Conservation (phyloP, 768 basidiomycete genomes). For the Hemileccinum rubropunctum region DNA sequence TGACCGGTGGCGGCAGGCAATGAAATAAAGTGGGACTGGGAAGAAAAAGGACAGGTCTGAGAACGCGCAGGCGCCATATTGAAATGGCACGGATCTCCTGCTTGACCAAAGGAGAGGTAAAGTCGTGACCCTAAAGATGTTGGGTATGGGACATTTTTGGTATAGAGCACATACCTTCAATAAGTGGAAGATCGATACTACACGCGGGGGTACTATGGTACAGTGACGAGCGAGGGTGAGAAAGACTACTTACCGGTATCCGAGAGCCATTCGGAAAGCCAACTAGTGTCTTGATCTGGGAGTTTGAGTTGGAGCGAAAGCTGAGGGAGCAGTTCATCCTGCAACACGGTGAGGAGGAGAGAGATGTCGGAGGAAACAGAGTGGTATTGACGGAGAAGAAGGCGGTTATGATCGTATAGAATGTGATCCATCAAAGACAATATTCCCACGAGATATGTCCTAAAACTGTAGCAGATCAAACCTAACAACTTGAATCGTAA, state of each 20-base stretch:
- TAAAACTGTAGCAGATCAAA: too few species aligned
- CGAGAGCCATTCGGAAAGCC: constrained; percentile 60
- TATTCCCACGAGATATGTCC: background rate
- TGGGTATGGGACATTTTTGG: background rate
- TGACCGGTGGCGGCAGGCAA: constrained; percentile 51
- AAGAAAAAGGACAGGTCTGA: constrained; percentile 38
- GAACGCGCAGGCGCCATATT: constrained; percentile 48
- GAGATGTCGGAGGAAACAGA: constrained; percentile 45
- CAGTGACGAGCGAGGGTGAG: background rate
- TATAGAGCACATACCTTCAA: constrained; percentile 47
- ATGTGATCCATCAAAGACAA: constrained; percentile 32
- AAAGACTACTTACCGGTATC: constrained; percentile 54
- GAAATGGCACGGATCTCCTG: constrained; percentile 55
- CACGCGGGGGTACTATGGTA: background rate
- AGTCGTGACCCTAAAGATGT: constrained; percentile 57
- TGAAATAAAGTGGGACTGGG: constrained; percentile 36
- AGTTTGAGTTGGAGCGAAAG: constrained; percentile 58
- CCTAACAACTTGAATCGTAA: too few species aligned
- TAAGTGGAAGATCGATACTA: constrained; percentile 59
- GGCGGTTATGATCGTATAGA: constrained; percentile 45
- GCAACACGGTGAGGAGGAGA: constrained; percentile 49
- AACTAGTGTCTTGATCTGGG: constrained; percentile 42
- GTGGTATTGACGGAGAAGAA: constrained; percentile 49
- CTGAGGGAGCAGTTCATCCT: constrained; percentile 57
- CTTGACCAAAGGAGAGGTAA: constrained; percentile 58